phyloP scores from a whole-genome alignment of 2,329 filamentous ascomycete species.

The Cordyceps cateniannulata region DNA sequence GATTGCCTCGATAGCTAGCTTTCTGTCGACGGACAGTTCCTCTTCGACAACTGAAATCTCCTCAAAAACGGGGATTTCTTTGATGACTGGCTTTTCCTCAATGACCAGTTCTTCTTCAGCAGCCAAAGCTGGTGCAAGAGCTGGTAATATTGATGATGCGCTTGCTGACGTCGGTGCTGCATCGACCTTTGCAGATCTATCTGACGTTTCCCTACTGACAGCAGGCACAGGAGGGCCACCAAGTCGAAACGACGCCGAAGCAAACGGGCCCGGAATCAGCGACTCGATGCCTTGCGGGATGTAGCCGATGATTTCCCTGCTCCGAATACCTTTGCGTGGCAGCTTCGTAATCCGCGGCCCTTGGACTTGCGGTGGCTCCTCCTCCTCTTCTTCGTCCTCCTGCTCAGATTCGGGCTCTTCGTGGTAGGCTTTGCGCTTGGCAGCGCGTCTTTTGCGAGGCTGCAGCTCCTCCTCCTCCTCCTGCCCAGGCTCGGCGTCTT shows the following conservation, averaged over 20 bases:
- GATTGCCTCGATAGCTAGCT: not conserved
- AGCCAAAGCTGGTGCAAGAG: not conserved
- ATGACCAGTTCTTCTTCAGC: not conserved
- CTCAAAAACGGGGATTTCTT: too few species aligned
- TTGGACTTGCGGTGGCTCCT: not conserved
- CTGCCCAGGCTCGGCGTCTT: conserved; percentile 2
- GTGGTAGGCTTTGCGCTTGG: not conserved
- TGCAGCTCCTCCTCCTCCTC: not conserved
- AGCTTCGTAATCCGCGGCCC: conserved; percentile 34
- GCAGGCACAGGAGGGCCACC: not conserved
- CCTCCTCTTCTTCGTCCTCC: not conserved
- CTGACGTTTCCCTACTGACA: not conserved
- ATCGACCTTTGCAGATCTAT: not conserved
- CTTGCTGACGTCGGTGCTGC: not conserved
- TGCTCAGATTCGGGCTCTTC: conserved; percentile 5
- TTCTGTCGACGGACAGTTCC: too few species aligned
- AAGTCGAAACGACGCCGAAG: conserved; percentile 14
- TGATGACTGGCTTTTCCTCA: not conserved
- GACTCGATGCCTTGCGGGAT: conserved; percentile 17
- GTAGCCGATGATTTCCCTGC: conserved; percentile 42
- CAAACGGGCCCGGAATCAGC: conserved; percentile 15
- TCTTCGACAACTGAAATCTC: too few species aligned
- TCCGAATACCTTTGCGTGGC: conserved; percentile 36
- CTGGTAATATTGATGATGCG: not conserved
- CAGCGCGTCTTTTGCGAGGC: not conserved